Evolutionary conservation across 2,329 filamentous ascomycete species (phyloP).

Genomic region (Aspergillus bombycis): DNA sequence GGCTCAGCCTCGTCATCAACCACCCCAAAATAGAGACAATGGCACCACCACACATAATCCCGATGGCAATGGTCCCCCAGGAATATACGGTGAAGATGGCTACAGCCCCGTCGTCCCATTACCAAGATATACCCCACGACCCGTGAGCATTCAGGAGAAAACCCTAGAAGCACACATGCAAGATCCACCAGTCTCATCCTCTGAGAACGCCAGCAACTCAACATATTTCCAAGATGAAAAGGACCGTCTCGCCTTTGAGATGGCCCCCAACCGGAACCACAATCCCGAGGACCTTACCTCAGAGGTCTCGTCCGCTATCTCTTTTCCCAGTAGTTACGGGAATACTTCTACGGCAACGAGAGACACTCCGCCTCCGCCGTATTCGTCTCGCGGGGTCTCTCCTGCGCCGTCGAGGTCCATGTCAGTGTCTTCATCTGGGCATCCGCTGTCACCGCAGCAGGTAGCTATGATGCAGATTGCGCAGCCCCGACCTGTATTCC

Average conservation of each 20-base stretch:
- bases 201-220: constrained; percentile 15
- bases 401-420: constrained; percentile 36
- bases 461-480: constrained; percentile 33
- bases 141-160: constrained; percentile 44
- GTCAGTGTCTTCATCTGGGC: constrained; percentile 32
- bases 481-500: constrained; percentile 31
- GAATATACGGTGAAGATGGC: constrained; percentile 26
- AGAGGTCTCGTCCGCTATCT: constrained; percentile 45
- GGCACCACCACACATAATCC: constrained; percentile 3
- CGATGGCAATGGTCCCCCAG: not conserved
- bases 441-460: constrained; percentile 11
- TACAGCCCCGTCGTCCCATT: constrained; percentile 40
- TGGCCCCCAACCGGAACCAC: constrained; percentile 1
- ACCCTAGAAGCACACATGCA: constrained; percentile 40
- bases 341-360: constrained; percentile 49
- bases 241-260: constrained; percentile 29
- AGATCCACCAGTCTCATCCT: constrained; percentile 33
- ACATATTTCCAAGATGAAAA: constrained; percentile 34
- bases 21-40: constrained; percentile 3
- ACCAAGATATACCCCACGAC: constrained; percentile 45
- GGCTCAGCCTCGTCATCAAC: constrained; percentile 5
- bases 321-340: constrained; percentile 47
- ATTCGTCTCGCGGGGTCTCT: constrained; percentile 37
- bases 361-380: constrained; percentile 47
- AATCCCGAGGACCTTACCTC: constrained; percentile 35